These are phyloP conservation scores for baker's yeast (Saccharomyces cerevisiae) DNA, from an alignment of 805 yeast genomes.

Conservation along the genomic window DNA sequence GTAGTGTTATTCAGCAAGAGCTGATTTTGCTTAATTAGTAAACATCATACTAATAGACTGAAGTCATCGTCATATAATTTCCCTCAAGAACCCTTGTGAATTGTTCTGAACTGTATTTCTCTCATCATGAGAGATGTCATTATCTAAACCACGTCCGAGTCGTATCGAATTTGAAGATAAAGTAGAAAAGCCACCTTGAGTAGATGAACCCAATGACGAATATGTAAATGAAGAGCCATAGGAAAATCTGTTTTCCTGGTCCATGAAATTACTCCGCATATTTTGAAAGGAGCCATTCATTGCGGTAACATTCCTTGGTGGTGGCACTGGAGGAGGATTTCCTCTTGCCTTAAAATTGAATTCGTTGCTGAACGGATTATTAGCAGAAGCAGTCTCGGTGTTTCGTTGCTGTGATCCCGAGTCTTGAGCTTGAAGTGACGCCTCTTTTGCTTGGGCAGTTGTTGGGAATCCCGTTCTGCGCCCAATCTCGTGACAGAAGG, in stretches of 20 bases:
- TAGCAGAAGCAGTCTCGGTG: not conserved
- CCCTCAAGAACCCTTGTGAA: conserved; percentile 18
- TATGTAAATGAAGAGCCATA: conserved; percentile 12
- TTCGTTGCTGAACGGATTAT: conserved; percentile 23
- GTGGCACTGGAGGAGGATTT: conserved; percentile 20
- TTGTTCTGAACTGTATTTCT: not conserved
- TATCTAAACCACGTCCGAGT: conserved; percentile 1
- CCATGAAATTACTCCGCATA: not conserved
- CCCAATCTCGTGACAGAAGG: conserved; percentile 18
- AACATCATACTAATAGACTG: not conserved
- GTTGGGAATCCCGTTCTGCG: conserved; percentile 11
- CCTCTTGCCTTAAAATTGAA: conserved; percentile 17
- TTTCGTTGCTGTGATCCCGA: not conserved
- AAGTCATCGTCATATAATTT: conserved; percentile 8
- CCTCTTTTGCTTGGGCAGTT: conserved; percentile 2
- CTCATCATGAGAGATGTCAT: not conserved
- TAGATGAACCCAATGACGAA: conserved; percentile 15
- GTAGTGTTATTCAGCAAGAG: not conserved
- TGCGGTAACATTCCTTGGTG: conserved; percentile 13
- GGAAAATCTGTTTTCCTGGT: conserved; percentile 10
- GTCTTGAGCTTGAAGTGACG: conserved; percentile 2
- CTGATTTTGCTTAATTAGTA: not conserved
- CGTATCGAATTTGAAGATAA: conserved; percentile 14
- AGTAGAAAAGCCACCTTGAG: conserved; percentile 11
- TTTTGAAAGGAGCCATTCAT: not conserved